A percentile compares a stretch with the other conserved stretches of the same genome.
These are phyloP conservation scores for Petrea volubilis DNA, from an alignment of 257 asterid species.

Conservation along the genomic window DNA sequence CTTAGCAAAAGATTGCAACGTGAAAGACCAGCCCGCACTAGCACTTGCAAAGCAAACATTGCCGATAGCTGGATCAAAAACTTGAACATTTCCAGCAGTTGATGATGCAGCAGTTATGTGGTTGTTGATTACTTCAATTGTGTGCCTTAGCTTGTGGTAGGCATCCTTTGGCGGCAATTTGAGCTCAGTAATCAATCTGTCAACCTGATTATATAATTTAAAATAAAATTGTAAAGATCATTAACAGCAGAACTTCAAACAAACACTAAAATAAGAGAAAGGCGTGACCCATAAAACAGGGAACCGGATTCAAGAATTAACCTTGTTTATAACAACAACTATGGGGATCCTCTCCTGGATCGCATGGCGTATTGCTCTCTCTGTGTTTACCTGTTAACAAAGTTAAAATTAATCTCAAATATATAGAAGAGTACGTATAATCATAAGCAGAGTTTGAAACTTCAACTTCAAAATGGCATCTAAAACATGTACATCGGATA, in stretches of 20 bases:
- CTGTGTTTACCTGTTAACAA: constrained; percentile 75
- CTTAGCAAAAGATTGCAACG: constrained; percentile 93
- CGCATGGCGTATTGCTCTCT: constrained; percentile 91
- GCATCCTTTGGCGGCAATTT: constrained; percentile 97
- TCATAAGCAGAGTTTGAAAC: background rate
- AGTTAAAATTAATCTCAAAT: constrained; percentile 9
- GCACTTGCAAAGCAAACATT: constrained; percentile 97
- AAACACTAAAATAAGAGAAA: background rate
- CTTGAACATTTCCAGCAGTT: constrained; percentile 87
- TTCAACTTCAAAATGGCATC: background rate
- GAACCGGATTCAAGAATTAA: constrained; percentile 22
- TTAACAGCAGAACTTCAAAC: background rate
- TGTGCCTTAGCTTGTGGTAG: constrained; percentile 88
- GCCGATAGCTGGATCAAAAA: constrained; percentile 79
- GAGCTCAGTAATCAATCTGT: constrained; percentile 87
- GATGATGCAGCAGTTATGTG: constrained; percentile 85
- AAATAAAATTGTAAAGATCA: constrained; percentile 13
- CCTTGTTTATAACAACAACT: constrained; percentile 90
- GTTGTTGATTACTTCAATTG: constrained; percentile 81
- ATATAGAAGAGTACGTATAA: background rate
- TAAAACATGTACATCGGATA: background rate
- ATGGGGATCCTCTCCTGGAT: constrained; percentile 88
- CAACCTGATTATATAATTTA: constrained; percentile 54
- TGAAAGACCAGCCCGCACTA: constrained; percentile 99
- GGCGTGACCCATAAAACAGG: constrained; percentile 3